Evolutionary conservation across 2,329 filamentous ascomycete genomes (phyloP), one percentile per base, ranked within the genome.

Genomic region (Alternaria sp.): DNA sequence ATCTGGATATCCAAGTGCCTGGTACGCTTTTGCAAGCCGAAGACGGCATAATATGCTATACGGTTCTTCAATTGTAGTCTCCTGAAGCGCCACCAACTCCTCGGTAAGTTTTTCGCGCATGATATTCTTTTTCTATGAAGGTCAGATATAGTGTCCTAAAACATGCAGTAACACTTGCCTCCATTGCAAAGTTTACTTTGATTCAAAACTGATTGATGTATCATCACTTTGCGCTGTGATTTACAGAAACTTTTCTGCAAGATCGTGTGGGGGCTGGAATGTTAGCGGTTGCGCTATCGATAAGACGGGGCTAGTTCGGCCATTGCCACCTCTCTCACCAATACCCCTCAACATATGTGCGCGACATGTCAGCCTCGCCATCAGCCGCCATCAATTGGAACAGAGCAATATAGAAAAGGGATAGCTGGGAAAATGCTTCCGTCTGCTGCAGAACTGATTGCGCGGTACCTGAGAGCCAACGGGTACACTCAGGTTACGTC

Each of bases 1-100:
- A 76, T 99, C 95, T 0, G 92, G 92, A 76, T 97, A 98, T 36
- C 88, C 91, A 45, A 97, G 83, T 44, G 87, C 81, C 14, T 88
- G 85, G 76, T 97, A 88, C 40, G 90, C 81, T 33, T 85, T 80
- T 24, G 92, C 92, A 31, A 93, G 86, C 63, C 89, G 84, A 7
- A 89, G 80, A 23, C 77, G 73, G 46, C 72, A 68, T 23, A 60
- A 29, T 44, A 79, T 74, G 60, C 77, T 80, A 61, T 80, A 80
- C 8, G 78, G 77, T 5, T 68, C 61, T 17, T 67, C 56, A 17
- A 54, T 36, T 17, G 70, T 70, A 50, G 48, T 29, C 21, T 68
- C 49, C 59, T 75, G 73, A 26, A 75, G 60, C 41, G 67, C 62
- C 26, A 64, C 40, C 14, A 77, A 65, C 13, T 69, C 51, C 6